These are phyloP conservation scores for Sonneratia caseolaris DNA, from an alignment of 345 rosid species.

Conservation along the genomic window DNA sequence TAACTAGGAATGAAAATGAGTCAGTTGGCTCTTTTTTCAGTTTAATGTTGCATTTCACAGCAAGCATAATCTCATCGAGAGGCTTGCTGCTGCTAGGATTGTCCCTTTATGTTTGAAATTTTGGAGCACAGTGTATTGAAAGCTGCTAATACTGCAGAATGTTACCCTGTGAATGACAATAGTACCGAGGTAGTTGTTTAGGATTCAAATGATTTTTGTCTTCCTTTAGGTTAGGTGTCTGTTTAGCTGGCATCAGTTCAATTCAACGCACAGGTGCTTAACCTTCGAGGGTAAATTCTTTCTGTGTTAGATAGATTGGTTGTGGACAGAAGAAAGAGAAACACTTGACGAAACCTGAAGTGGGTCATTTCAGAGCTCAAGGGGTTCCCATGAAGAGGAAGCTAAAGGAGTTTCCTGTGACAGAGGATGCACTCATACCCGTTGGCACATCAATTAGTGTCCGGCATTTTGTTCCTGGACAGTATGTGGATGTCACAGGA, in stretches of 20 bases:
- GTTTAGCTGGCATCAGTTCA: not conserved
- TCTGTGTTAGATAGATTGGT: constrained; percentile 66
- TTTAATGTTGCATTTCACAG: too few relatives aligned
- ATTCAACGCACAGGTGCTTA: not conserved
- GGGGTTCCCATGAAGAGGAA: constrained; percentile 90
- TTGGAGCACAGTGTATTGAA: not conserved
- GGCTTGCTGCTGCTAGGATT: too few relatives aligned
- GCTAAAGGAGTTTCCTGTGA: constrained; percentile 84
- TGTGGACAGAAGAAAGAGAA: constrained; percentile 91
- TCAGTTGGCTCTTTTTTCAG: too few relatives aligned
- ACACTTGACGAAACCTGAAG: constrained; percentile 84
- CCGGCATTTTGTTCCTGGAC: constrained; percentile 94
- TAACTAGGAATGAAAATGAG: not conserved
- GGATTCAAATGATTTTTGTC: not conserved
- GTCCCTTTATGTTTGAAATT: not conserved
- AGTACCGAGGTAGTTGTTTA: not conserved
- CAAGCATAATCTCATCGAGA: too few relatives aligned
- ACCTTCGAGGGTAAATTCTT: constrained; percentile 12
- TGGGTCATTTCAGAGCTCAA: constrained; percentile 97
- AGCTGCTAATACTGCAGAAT: not conserved
- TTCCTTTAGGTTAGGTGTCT: not conserved
- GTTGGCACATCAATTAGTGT: constrained; percentile 61
- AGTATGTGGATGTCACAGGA: constrained; percentile 74
- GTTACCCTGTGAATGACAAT: not conserved
- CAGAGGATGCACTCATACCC: constrained; percentile 84